phyloP scores from a whole-genome alignment of 225 moss, liverwort and hornwort genomes.

The Rhytidiadelphus loreus region DNA sequence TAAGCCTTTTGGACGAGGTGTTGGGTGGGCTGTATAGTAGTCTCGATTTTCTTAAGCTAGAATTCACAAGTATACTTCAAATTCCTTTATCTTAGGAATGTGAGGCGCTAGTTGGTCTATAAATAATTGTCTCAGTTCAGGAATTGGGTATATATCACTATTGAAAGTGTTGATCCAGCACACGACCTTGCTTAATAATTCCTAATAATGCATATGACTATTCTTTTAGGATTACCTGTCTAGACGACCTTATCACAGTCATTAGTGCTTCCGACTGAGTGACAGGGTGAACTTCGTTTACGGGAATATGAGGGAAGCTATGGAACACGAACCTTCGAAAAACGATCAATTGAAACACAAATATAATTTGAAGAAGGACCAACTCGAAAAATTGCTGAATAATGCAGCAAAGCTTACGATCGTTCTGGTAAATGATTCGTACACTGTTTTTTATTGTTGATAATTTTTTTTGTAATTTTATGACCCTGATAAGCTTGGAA shows the following conservation, averaged over 20 bases:
- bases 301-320: slow-evolving; percentile 17
- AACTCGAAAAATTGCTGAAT: slow-evolving; percentile 15
- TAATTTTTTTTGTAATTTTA: neutral
- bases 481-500: neutral
- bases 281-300: slow-evolving; percentile 71
- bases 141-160: neutral
- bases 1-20: neutral
- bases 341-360: neutral
- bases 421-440: slow-evolving; percentile 24
- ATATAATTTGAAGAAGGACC: slow-evolving; percentile 18
- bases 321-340: neutral
- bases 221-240: neutral
- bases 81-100: neutral
- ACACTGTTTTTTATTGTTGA: neutral
- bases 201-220: neutral
- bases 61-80: neutral
- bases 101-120: neutral
- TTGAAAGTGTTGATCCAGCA: neutral
- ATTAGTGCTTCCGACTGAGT: neutral
- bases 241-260: neutral
- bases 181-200: neutral
- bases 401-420: slow-evolving; percentile 25
- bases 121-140: neutral
- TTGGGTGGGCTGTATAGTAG: neutral
- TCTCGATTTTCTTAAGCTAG: no score